Evolutionary conservation across 2,329 filamentous ascomycete genomes (phyloP), one percentile per base, ranked within the genome.

Genomic region (Verticillium nonalfalfae): DNA sequence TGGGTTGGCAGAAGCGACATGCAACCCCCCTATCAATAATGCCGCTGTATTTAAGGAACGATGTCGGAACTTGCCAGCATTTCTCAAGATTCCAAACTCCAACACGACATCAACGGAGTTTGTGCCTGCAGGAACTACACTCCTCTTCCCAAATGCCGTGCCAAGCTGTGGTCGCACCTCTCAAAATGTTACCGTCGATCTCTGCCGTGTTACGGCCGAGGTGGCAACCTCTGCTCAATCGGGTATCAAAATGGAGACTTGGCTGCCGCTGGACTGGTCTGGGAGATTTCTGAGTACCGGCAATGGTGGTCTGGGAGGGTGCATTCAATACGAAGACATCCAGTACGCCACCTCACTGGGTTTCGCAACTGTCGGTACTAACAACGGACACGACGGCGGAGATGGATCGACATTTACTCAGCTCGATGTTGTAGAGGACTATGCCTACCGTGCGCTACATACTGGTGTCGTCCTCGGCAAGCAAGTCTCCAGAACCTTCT

Each of bases 361-460:
- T 0, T 82, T 82, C 59, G 74, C 78, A 1, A 71, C 74, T 0
- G 74, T 82, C 35, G 79, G 78, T 1, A 76, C 80, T 1, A 82
- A 82, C 62, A 80, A 79, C 21, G 80, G 80, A 3, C 80, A 82
- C 56, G 79, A 81, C 63, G 80, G 79, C 35, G 72, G 74, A 4
- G 34, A 61, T 15, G 71, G 71, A 4, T 56, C 64, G 56, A 62
- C 71, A 31, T 0, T 74, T 75, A 55, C 69, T 75, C 59, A 76
- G 21, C 69, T 72, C 0, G 76, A 77, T n/a, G 66, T 73, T 1
- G 56, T 77, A 3, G 65, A 70, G 33, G 76, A 79, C 59, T 78
- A 74, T 31, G 67, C 69, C 21, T 67, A 70, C 58, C 66, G 71
- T 1, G 72, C 73, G 4, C 60, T 73, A 26, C 81, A 85, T 65